Conservation (phyloP, 805 yeast species). For the Maudiozyma pseudohumilis region DNA sequence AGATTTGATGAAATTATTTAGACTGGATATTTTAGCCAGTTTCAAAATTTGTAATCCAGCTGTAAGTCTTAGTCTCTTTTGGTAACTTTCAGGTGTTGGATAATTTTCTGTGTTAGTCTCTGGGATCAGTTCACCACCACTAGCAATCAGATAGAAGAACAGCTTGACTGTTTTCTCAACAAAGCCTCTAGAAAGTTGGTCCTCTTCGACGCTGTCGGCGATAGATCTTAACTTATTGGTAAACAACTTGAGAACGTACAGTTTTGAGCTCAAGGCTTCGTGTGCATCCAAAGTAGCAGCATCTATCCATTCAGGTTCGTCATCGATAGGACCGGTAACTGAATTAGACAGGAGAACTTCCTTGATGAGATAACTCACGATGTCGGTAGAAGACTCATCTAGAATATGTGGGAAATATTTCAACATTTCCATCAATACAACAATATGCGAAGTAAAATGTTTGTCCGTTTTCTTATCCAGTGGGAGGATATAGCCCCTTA, state of each 20-base stretch:
- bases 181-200: constrained; percentile 33
- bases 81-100: constrained; percentile 56
- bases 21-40: constrained; percentile 46
- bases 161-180: constrained; percentile 61
- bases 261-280: constrained; percentile 37
- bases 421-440: constrained; percentile 52
- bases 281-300: constrained; percentile 33
- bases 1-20: constrained; percentile 44
- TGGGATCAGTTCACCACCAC: constrained; percentile 67
- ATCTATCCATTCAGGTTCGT: constrained; percentile 38
- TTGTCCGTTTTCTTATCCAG: constrained; percentile 31
- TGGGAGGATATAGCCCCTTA: constrained; percentile 42
- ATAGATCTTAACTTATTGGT: constrained; percentile 45
- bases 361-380: constrained; percentile 52
- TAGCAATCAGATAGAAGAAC: constrained; percentile 53
- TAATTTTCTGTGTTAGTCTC: constrained; percentile 31
- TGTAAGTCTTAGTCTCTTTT: constrained; percentile 50
- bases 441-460: constrained; percentile 43
- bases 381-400: constrained; percentile 44
- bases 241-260: constrained; percentile 44
- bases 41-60: constrained; percentile 62
- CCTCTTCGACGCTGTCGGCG: constrained; percentile 26
- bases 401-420: constrained; percentile 38
- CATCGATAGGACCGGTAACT: constrained; percentile 22
- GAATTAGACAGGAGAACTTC: constrained; percentile 50